phyloP scores from a whole-genome alignment of 345 rosid species.

The Salix brachista region DNA sequence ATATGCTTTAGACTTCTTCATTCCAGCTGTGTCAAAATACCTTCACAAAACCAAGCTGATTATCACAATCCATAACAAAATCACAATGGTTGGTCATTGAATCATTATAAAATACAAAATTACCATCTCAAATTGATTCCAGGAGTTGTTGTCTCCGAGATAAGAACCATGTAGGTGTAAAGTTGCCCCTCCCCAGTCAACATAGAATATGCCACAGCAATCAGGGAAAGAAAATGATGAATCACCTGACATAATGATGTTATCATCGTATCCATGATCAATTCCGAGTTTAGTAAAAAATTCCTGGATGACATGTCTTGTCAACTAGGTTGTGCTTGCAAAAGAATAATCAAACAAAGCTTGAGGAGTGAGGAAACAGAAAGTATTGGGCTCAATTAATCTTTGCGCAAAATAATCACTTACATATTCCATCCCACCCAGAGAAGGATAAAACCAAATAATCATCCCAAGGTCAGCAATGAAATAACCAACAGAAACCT shows the following conservation, averaged over 20 bases:
- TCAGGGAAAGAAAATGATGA: constrained; percentile 67
- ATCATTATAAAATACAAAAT: background rate
- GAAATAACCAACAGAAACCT: constrained; percentile 92
- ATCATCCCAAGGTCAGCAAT: constrained; percentile 74
- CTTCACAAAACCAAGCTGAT: constrained; percentile 30
- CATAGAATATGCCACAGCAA: constrained; percentile 67
- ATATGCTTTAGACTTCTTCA: constrained; percentile 71
- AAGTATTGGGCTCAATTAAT: background rate
- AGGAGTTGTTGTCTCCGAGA: constrained; percentile 87
- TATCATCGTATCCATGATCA: background rate
- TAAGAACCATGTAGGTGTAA: constrained; percentile 75
- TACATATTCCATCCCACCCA: constrained; percentile 88
- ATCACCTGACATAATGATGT: constrained; percentile 44
- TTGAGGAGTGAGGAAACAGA: background rate
- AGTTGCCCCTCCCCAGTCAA: constrained; percentile 75
- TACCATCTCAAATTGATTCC: constrained; percentile 91
- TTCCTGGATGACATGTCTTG: background rate
- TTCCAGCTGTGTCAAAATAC: constrained; percentile 73
- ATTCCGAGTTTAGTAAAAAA: background rate
- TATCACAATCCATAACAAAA: background rate
- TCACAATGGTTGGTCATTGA: background rate
- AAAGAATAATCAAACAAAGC: background rate
- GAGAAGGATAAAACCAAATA: constrained; percentile 73
- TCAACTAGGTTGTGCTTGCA: background rate
- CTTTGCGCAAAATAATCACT: constrained; percentile 23